phyloP scores from a whole-genome alignment of 176 grass and related monocot genomes.

The Typha latifolia region DNA sequence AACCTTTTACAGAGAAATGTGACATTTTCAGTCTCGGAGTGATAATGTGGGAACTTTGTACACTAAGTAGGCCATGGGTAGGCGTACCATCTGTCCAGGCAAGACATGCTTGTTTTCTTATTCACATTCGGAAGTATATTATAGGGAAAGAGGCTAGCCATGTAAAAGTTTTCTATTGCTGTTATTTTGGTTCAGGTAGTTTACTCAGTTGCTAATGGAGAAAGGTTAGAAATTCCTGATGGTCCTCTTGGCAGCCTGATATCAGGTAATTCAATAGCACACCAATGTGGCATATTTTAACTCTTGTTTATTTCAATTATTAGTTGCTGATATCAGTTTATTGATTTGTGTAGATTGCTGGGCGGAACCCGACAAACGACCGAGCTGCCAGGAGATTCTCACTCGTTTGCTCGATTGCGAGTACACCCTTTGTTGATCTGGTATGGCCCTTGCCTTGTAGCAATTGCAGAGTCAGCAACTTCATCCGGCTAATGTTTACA shows the following conservation, averaged over 20 bases:
- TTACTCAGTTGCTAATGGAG: constrained; percentile 84
- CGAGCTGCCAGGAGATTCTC: constrained; percentile 86
- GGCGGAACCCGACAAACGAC: constrained; percentile 71
- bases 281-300: not conserved
- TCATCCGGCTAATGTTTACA: constrained; percentile 21
- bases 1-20: constrained; percentile 87
- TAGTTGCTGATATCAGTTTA: too few relatives aligned
- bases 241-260: constrained; percentile 87
- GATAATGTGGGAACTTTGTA: constrained; percentile 99
- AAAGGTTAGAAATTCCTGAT: constrained; percentile 84
- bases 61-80: constrained; percentile 83
- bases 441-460: constrained; percentile 36
- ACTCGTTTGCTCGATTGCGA: constrained; percentile 94
- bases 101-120: constrained; percentile 17
- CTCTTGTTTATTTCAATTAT: not conserved
- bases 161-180: constrained; percentile 2
- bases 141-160: constrained; percentile 12
- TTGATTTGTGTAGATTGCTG: constrained; percentile 61
- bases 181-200: constrained; percentile 47
- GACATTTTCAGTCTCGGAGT: constrained; percentile 96
- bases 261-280: constrained; percentile 39
- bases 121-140: not conserved
- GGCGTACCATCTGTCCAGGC: constrained; percentile 84
- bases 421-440: constrained; percentile 70
- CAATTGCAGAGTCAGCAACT: constrained; percentile 25